Base-by-base conservation (phyloP, 768 basidiomycete genomes). In the Hygrophorus russula region DNA sequence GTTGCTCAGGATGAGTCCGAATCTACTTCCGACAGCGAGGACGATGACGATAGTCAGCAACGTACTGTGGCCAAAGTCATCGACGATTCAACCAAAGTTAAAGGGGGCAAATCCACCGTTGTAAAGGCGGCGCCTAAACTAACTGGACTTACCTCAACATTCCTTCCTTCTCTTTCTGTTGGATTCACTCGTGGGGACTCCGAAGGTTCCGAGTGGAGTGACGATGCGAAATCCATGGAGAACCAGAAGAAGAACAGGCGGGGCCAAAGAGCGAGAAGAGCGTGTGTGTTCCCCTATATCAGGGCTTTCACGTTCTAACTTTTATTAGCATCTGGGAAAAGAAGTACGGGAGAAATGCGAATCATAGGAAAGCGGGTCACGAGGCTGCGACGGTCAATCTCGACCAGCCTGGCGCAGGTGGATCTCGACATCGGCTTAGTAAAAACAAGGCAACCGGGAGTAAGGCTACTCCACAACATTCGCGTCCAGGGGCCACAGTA, bases 261-360 rank as follows among this genome's bases (percentile, higher is more conserved):
- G 31, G 96, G 94, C 24, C 96, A 99, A 59, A 66, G 92, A 39
- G 94, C 94, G n/a, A 70, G 96, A 47, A 71, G 83, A 65, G 87
- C 86, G 96, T 96, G 60, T 74, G 93, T 44, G 36, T 20, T 42
- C 9, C 33, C 30, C 29, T 32, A 42, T 45, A 35, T 17, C 33
- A 30, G 13, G 12, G 31, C 34, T n/a, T 40, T 45, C 46, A 53
- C 27, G 42, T 37, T 41, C 29, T 39, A 9, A 5, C 45, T 13
- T n/a, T 30, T 36, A 32, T 40, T 53, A 97, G 93, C 2, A 96
- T 98, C 51, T 97, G 94, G 93, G 94, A 97, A 64, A 93, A 91
- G 66, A 97, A 92, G 61, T 98, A 78, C 53, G 94, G 94, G 38
- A 74, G 69, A 47, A 77, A 80, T 48, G 93, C 94, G 17, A 96